These are phyloP conservation scores for Butyriboletus loyo DNA, from an alignment of 768 basidiomycete species.

Conservation along the genomic window DNA sequence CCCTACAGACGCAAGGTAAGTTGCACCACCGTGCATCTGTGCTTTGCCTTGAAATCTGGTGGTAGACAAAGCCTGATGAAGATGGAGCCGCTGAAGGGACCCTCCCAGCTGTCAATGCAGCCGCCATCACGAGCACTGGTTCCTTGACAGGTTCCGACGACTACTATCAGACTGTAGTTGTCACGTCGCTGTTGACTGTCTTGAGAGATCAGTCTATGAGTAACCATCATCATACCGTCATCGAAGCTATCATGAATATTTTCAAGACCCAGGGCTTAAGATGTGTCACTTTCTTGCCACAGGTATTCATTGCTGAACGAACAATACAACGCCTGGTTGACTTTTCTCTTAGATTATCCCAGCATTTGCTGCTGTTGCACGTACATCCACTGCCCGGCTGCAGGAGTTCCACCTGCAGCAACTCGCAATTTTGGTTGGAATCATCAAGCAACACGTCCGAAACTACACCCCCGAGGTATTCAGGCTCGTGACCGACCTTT, in stretches of 20 bases:
- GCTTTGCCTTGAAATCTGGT: slow-evolving; percentile 6
- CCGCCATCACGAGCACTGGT: slow-evolving; percentile 61
- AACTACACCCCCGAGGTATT: slow-evolving; percentile 88
- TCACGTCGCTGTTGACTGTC: slow-evolving; percentile 81
- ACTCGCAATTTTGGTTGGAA: slow-evolving; percentile 89
- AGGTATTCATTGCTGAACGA: slow-evolving; percentile 45
- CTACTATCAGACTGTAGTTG: slow-evolving; percentile 96
- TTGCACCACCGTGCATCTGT: background rate
- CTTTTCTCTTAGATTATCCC: slow-evolving; percentile 71
- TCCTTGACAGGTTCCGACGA: slow-evolving; percentile 76
- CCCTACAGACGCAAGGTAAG: slow-evolving; percentile 91
- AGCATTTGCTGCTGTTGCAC: slow-evolving; percentile 86
- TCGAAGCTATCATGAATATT: slow-evolving; percentile 98
- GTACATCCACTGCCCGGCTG: slow-evolving; percentile 72
- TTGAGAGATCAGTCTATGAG: slow-evolving; percentile 86
- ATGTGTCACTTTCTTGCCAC: slow-evolving; percentile 92
- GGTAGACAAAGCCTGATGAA: slow-evolving; percentile 59
- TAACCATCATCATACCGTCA: slow-evolving; percentile 86
- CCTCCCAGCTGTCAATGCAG: slow-evolving; percentile 61
- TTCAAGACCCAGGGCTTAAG: slow-evolving; percentile 98
- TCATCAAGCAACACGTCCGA: slow-evolving; percentile 96
- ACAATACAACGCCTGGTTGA: slow-evolving; percentile 6
- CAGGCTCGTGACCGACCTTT: slow-evolving; percentile 81
- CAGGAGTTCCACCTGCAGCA: slow-evolving; percentile 96
- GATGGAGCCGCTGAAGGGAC: slow-evolving; percentile 59